Percentiles rank a stretch among this genome's conserved stretches.
phyloP scores from a whole-genome alignment of 2,329 filamentous ascomycete species.

The Aspergillus pseudonomiae region DNA sequence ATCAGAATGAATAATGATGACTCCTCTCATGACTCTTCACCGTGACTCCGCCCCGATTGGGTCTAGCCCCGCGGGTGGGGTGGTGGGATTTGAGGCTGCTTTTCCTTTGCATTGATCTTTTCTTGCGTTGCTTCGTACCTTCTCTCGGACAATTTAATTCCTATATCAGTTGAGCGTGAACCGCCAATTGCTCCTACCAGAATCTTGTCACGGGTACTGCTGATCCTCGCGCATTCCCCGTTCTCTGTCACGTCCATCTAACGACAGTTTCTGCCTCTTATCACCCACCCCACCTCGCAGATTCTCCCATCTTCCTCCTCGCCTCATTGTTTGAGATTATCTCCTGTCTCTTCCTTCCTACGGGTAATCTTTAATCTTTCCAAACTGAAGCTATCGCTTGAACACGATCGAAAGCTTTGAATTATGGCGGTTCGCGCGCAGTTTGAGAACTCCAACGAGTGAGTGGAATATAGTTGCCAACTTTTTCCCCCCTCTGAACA shows the following conservation, averaged over 20 bases:
- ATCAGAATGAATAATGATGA: slow-evolving; percentile 23
- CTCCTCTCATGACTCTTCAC: slow-evolving; percentile 17
- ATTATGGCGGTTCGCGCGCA: slow-evolving; percentile 53
- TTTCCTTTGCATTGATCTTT: slow-evolving; percentile 9
- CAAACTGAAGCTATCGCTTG: slow-evolving; percentile 1
- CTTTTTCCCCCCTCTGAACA: not conserved
- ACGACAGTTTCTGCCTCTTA: slow-evolving; percentile 1
- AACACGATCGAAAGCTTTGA: slow-evolving; percentile 3
- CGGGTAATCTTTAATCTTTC: not conserved
- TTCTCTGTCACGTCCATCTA: not conserved
- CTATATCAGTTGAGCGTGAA: not conserved
- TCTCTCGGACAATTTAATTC: not conserved
- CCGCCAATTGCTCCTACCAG: not conserved
- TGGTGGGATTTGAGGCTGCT: slow-evolving; percentile 9
- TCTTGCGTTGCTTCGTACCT: not conserved
- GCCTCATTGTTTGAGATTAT: not conserved
- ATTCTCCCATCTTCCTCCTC: not conserved
- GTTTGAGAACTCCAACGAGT: slow-evolving; percentile 57
- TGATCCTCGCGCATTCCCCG: not conserved
- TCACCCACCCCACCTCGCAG: slow-evolving; percentile 3
- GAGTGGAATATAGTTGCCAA: slow-evolving; percentile 16
- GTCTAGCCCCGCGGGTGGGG: slow-evolving; percentile 20
- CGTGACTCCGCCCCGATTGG: slow-evolving; percentile 17
- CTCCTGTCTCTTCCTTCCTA: not conserved
- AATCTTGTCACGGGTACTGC: not conserved